Evolutionary conservation across 768 basidiomycete species (phyloP).

Genomic region (Suillus occidentalis): DNA sequence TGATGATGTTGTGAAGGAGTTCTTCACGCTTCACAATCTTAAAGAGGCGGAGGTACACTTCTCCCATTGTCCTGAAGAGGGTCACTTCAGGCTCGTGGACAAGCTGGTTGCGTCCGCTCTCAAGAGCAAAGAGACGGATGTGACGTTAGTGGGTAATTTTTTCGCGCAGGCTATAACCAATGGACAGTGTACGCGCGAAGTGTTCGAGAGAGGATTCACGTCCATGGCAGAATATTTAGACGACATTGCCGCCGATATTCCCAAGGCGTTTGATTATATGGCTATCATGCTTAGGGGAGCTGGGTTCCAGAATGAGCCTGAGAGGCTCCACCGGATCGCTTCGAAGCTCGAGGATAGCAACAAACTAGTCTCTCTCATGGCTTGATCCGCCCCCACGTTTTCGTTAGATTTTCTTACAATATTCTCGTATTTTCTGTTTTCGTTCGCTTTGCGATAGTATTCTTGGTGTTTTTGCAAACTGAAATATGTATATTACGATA

Average conservation of each 20-base stretch:
- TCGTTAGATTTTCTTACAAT: not conserved
- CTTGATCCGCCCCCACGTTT: constrained; percentile 6
- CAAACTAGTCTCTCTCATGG: constrained; percentile 51
- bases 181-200: constrained; percentile 53
- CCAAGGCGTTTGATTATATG: constrained; percentile 77
- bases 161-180: constrained; percentile 64
- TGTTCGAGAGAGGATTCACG: constrained; percentile 75
- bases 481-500: constrained; percentile 29
- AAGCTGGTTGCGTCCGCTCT: constrained; percentile 73
- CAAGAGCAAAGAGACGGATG: constrained; percentile 81
- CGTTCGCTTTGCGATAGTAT: constrained; percentile 26
- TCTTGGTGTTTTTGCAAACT: constrained; percentile 27
- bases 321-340: constrained; percentile 53
- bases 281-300: constrained; percentile 72
- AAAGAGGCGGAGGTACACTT: constrained; percentile 91
- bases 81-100: constrained; percentile 68
- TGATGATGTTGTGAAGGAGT: constrained; percentile 80
- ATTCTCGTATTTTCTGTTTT: constrained; percentile 9
- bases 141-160: constrained; percentile 73
- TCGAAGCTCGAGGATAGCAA: constrained; percentile 61
- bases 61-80: constrained; percentile 61
- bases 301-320: constrained; percentile 56
- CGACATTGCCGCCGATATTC: constrained; percentile 88
- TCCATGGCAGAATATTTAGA: constrained; percentile 76
- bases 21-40: constrained; percentile 80